phyloP scores from a whole-genome alignment of 257 asterid genomes.

The Haberlea rhodopensis region DNA sequence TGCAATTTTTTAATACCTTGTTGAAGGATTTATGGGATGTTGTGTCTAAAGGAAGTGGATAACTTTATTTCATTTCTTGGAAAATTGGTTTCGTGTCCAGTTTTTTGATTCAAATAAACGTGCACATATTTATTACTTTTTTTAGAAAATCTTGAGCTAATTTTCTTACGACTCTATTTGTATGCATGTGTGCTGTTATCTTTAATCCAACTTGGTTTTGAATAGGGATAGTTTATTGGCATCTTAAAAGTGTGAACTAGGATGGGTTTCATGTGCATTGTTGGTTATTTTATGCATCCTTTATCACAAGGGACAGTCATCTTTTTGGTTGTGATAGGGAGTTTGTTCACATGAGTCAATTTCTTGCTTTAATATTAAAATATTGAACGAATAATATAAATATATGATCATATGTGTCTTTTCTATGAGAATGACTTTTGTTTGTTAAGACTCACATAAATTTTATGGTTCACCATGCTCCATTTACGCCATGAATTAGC shows the following conservation, averaged over 20 bases:
- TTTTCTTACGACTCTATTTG: background rate
- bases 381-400: background rate
- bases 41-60: background rate
- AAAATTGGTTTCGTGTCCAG: background rate
- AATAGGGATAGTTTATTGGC: background rate
- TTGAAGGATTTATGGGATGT: too few species aligned
- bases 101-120: background rate
- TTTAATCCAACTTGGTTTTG: background rate
- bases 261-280: conserved; percentile 7
- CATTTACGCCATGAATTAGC: background rate
- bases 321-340: too few species aligned
- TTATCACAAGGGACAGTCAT: background rate
- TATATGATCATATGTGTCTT: background rate
- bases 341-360: background rate
- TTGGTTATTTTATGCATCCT: conserved; percentile 6
- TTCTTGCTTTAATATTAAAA: background rate
- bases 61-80: background rate
- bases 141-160: background rate
- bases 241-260: background rate
- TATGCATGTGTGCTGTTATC: background rate
- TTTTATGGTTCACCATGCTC: background rate
- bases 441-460: background rate
- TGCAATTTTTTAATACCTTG: too few species aligned
- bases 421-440: background rate
- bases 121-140: background rate